phyloP scores from a whole-genome alignment of 179 eudicot species.

The Patellifolia procumbens region DNA sequence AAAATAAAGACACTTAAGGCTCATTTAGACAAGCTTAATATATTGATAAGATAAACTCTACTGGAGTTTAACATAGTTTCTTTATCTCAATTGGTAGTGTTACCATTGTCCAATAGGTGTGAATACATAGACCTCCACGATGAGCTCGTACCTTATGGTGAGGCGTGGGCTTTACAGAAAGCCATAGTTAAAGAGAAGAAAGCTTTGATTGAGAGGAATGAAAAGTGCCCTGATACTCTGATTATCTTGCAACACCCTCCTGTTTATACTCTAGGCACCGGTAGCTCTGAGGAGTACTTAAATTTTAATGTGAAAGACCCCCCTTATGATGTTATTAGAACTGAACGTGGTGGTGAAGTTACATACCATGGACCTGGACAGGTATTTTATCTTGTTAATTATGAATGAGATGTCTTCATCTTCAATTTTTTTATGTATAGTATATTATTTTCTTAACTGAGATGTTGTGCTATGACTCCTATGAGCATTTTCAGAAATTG shows the following conservation, averaged over 20 bases:
- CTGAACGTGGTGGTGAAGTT: conserved; percentile 96
- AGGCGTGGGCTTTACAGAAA: conserved; percentile 90
- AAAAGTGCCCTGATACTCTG: conserved; percentile 60
- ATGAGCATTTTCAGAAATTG: not conserved
- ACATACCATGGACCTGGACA: conserved; percentile 99
- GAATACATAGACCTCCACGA: conserved; percentile 63
- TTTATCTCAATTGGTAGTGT: conserved; percentile 18
- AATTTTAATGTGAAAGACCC: conserved; percentile 61
- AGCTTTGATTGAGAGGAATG: conserved; percentile 46
- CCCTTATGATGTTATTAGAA: conserved; percentile 68
- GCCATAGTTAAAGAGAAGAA: conserved; percentile 64
- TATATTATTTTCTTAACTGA: no score
- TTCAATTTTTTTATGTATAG: not conserved
- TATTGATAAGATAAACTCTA: not conserved
- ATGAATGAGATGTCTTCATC: not conserved
- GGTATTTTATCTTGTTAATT: conserved; percentile 39
- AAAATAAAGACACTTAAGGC: not conserved
- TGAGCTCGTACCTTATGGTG: conserved; percentile 65
- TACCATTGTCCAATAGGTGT: conserved; percentile 34
- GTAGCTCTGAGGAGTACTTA: conserved; percentile 67
- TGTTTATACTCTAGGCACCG: conserved; percentile 92
- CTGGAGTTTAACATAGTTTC: not conserved
- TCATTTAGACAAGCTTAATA: not conserved
- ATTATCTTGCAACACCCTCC: conserved; percentile 82
- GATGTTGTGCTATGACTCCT: no score